phyloP scores from a whole-genome alignment of 345 rosid genomes.

The Turritis glabra region DNA sequence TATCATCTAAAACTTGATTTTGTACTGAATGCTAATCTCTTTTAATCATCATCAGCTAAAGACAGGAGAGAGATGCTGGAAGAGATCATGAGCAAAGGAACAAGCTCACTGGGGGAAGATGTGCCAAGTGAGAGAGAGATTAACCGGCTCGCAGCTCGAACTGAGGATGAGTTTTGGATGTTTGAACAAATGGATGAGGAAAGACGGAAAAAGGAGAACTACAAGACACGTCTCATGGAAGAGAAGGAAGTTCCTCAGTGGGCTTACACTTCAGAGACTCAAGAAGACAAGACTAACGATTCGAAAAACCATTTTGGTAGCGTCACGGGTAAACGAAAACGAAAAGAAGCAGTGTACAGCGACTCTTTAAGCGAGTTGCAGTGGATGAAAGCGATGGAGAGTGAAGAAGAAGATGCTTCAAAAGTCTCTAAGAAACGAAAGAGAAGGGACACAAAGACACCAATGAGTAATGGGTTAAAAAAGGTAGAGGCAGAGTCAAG shows the following conservation, averaged over 20 bases:
- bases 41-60: constrained; percentile 56
- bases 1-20: neutral
- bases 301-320: constrained; percentile 38
- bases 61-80: constrained; percentile 84
- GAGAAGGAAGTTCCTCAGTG: constrained; percentile 96
- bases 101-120: constrained; percentile 86
- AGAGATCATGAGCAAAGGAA: constrained; percentile 91
- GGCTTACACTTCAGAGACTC: constrained; percentile 59
- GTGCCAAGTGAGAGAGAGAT: constrained; percentile 98
- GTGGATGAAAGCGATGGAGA: constrained; percentile 89
- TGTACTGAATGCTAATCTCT: neutral
- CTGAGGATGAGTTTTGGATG: constrained; percentile 78
- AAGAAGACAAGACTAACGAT: constrained; percentile 59
- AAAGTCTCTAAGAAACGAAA: constrained; percentile 49
- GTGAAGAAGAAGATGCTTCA: constrained; percentile 58
- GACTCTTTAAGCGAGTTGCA: constrained; percentile 78
- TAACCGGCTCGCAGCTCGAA: constrained; percentile 86
- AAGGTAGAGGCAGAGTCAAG: constrained; percentile 35
- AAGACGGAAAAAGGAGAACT: constrained; percentile 73
- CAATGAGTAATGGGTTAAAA: constrained; percentile 37
- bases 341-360: constrained; percentile 70
- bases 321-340: constrained; percentile 67
- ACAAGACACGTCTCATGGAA: constrained; percentile 81
- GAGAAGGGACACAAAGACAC: constrained; percentile 43
- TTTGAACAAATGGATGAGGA: constrained; percentile 93